Conservation (phyloP, 352 stramenopile species). For the Phytophthora constricta region DNA sequence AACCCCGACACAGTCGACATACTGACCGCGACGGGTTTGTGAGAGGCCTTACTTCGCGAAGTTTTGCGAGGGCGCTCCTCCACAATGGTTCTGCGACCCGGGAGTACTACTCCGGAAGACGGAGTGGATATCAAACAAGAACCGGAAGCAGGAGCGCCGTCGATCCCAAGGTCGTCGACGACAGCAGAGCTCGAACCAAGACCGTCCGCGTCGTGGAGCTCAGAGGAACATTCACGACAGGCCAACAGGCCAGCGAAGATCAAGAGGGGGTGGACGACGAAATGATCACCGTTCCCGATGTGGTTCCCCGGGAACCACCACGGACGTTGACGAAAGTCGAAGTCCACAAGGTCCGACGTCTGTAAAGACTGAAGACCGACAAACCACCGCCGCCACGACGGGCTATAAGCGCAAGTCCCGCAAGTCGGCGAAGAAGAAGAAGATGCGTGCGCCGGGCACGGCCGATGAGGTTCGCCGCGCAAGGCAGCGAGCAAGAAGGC, state of each 20-base stretch:
- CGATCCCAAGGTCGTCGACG: constrained; percentile 9
- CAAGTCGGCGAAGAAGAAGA: constrained; percentile 4
- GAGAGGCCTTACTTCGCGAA: too few relatives aligned
- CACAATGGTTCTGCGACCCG: too few relatives aligned
- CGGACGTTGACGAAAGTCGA: too few relatives aligned
- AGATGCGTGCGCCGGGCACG: constrained; percentile 4
- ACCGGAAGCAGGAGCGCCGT: too few relatives aligned
- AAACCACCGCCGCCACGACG: not conserved
- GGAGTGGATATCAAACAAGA: too few relatives aligned
- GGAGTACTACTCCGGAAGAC: too few relatives aligned
- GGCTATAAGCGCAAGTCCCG: not conserved
- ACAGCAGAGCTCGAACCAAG: not conserved
- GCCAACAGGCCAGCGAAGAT: constrained; percentile 5
- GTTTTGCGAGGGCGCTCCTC: too few relatives aligned
- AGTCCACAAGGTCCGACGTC: too few relatives aligned
- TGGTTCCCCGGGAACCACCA: too few relatives aligned
- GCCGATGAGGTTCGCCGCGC: not conserved
- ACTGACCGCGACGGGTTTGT: too few relatives aligned
- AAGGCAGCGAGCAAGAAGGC: not conserved
- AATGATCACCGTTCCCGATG: constrained; percentile 5
- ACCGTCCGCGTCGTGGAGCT: constrained; percentile 2
- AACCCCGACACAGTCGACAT: too few relatives aligned
- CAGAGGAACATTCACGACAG: constrained; percentile 12
- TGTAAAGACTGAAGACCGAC: too few relatives aligned
- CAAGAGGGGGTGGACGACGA: constrained; percentile 6